Base-by-base conservation (phyloP, 768 basidiomycete genomes). In the Agrocybe chaxingu region DNA sequence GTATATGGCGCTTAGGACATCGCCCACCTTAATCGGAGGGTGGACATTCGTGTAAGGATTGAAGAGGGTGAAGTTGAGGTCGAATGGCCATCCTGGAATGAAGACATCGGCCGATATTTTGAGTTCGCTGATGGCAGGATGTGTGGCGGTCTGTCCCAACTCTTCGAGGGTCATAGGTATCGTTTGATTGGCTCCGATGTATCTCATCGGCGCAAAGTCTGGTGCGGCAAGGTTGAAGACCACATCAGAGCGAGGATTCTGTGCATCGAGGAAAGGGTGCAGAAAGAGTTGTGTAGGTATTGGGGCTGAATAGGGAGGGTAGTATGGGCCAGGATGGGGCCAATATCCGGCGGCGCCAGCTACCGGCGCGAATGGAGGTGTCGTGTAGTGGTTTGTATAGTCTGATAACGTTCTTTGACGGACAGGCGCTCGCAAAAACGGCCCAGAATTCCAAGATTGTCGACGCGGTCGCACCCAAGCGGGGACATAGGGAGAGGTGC, bases 61-160 rank as follows among this genome's bases (percentile, higher is more conserved):
- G 30, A 56, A n/a, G 43, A 66, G 53, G 8, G 68, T 66, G 56
- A 70, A 73, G 40, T 73, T 67, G 44, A 87, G 62, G 50, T 78
- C 74, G 46, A 87, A 72, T 10, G 82, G 78, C 84, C 85, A 87
- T n/a, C 75, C 58, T 0, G 81, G 79, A 43, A 84, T 70, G 8
- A 50, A 47, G 45, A 87, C 81, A 58, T 78, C 81, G 0, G 73
- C 59, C 24, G 24, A 24, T 58, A 89, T 80, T n/a, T 76, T 73
- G 57, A 87, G 73, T 33, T 68, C 72, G 8, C 72, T 75, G 43
- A 81, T 62, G 0, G 75, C 63, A 0, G 86, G 86, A 56, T 79
- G 69, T 7, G 82, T 82, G 12, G 82, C 85, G 3, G 74, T 68
- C 62, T 82, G 70, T 1, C 49, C 50, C 8, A 85, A 69, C 30